phyloP scores from a whole-genome alignment of 208 protist genomes.

The Strigomonas culicis region DNA sequence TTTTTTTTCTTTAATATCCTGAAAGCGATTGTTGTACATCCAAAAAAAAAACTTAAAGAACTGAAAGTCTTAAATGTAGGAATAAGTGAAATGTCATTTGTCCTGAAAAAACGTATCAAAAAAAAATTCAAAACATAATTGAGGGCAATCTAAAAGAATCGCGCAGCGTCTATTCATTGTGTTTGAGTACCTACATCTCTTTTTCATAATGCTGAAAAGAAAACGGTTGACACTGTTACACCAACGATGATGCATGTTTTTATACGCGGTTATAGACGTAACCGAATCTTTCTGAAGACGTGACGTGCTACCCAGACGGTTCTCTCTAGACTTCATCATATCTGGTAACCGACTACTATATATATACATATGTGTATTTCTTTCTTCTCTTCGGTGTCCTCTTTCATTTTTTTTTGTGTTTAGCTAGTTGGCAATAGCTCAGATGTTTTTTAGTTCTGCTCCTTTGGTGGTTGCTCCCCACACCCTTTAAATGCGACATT shows the following conservation, averaged over 20 bases:
- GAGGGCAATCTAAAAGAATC: neutral
- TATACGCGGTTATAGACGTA: too few relatives aligned
- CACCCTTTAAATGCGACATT: too few relatives aligned
- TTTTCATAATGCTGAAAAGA: neutral
- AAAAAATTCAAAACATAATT: neutral
- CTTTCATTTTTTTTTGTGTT: slow-evolving; percentile 12
- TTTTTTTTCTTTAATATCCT: slow-evolving; percentile 2
- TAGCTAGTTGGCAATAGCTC: neutral
- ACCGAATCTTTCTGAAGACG: neutral
- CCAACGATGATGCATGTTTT: too few relatives aligned
- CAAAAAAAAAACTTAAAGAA: neutral
- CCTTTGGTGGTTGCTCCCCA: too few relatives aligned
- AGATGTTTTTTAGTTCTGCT: neutral
- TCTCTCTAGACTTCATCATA: slow-evolving; percentile 4
- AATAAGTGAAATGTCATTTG: neutral
- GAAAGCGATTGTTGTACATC: neutral
- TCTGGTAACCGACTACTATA: neutral
- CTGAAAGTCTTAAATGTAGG: neutral
- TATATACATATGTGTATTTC: neutral
- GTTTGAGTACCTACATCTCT: neutral
- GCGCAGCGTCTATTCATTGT: too few relatives aligned
- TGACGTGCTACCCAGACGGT: neutral
- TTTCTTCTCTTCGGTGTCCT: slow-evolving; percentile 2
- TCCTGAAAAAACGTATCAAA: neutral
- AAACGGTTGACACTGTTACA: too few relatives aligned